Conservation (phyloP, 2,329 filamentous ascomycete genomes). For the Botrytis fabae region DNA sequence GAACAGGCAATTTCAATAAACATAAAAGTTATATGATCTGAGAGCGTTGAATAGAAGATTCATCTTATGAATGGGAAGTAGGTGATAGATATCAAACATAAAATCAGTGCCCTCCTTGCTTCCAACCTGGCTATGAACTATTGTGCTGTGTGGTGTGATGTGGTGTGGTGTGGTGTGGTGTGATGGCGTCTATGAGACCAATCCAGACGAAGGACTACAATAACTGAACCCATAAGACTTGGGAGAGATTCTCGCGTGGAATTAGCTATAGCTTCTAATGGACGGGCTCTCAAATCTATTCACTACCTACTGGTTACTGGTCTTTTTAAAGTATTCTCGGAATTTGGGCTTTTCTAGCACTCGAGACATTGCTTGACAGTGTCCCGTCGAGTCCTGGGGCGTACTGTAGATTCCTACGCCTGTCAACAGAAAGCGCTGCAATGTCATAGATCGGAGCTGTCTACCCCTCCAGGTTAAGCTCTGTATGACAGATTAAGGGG, state of each 20-base stretch:
- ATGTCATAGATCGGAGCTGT: neutral
- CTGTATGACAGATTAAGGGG: neutral
- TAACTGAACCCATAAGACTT: no score
- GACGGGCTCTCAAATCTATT: neutral
- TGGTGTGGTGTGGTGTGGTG: neutral
- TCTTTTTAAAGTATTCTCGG: neutral
- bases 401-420: neutral
- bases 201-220: neutral
- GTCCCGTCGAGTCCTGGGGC: neutral
- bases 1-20: neutral
- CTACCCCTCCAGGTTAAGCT: neutral
- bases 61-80: neutral
- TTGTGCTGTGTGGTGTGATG: neutral
- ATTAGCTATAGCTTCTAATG: neutral
- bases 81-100: conserved; percentile 7
- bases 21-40: conserved; percentile 6
- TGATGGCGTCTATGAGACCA: no score
- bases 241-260: neutral
- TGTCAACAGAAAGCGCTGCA: neutral
- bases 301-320: neutral
- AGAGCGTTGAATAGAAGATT: neutral
- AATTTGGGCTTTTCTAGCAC: neutral
- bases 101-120: neutral
- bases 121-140: neutral
- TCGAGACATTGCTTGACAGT: neutral